phyloP scores from a whole-genome alignment of 495 filamentous ascomycete species.

The Cetradonia linearis region DNA sequence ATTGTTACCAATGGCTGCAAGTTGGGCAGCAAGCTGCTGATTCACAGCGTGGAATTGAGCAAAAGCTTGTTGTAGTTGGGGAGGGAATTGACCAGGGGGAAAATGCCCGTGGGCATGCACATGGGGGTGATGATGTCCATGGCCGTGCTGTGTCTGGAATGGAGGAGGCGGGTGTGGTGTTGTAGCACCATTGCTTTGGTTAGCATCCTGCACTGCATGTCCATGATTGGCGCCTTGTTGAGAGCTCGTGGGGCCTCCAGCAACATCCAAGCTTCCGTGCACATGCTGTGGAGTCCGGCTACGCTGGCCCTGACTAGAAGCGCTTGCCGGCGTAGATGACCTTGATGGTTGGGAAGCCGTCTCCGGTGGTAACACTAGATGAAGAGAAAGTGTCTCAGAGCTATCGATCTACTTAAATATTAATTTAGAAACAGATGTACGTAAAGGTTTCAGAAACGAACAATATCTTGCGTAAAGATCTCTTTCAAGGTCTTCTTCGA shows the following conservation, averaged over 20 bases:
- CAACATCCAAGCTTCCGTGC: not conserved
- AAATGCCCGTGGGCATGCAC: slow-evolving; percentile 13
- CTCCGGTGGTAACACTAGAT: slow-evolving; percentile 49
- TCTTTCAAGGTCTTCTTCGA: slow-evolving; percentile 46
- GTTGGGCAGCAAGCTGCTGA: slow-evolving; percentile 19
- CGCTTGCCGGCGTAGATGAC: slow-evolving; percentile 5
- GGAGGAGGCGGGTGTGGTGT: not conserved
- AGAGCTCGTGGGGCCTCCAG: not conserved
- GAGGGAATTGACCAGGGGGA: slow-evolving; percentile 16
- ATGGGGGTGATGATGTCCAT: slow-evolving; percentile 3
- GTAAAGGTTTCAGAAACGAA: slow-evolving; percentile 31
- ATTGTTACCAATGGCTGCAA: slow-evolving; percentile 18
- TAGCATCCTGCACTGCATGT: not conserved
- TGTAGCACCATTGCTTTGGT: slow-evolving; percentile 3
- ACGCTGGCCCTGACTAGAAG: slow-evolving; percentile 3
- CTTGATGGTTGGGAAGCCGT: slow-evolving; percentile 12
- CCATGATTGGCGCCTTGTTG: not conserved
- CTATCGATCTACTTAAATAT: slow-evolving; percentile 34
- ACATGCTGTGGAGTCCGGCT: slow-evolving; percentile 2
- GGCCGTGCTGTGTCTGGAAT: slow-evolving; percentile 11
- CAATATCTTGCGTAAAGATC: slow-evolving; percentile 46
- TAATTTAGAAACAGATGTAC: not conserved
- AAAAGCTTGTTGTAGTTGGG: slow-evolving; percentile 20
- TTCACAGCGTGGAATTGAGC: slow-evolving; percentile 19
- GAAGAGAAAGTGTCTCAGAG: slow-evolving; percentile 42